Base-by-base conservation (phyloP, 2,329 filamentous ascomycete genomes). In the Aspergillus intermedius region DNA sequence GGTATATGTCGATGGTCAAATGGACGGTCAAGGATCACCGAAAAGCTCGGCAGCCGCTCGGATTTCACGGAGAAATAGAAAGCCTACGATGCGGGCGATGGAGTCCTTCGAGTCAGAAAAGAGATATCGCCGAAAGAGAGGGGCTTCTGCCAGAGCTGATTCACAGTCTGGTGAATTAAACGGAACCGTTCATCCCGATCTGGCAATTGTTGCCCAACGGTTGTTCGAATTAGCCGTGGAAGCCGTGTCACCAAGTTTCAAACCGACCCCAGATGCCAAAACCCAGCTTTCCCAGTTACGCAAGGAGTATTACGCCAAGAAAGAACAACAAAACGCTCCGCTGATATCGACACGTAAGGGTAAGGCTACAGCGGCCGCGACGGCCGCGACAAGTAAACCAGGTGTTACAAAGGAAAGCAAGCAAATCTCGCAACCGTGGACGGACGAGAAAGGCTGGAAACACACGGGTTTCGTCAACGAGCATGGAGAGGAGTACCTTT, bases 401-500 rank as follows among this genome's bases (percentile, higher is more conserved):
- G 51, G 50, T 23, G 28, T 49, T 43, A 49, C 54, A 10, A 53
- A 58, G 17, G 48, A 58, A n/a, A 48, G 52, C 41, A 45, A 54
- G 34, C 32, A 57, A 42, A 46, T 48, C 32, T 53, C 57, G 12
- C 52, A 56, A 1, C 58, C 54, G 23, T 58, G 58, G 54, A 61
- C 61, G 42, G 62, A 65, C 49, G 53, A 50, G 19, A 58, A 63
- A 35, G 64, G 62, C 40, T 67, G 62, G 60, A 49, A 50, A 37
- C 55, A 65, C 37, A 65, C 64, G 47, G 65, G 63, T 21, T 56
- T 52, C 22, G 46, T 55, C 8, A 67, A 67, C 42, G 35, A 60
- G 13, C 52, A 58, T 44, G 60, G 59, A 32, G 64, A 66, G 44
- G 64, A 66, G 46, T 52, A 55, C 22, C 50, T 64, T 17, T 19